Evolutionary conservation across 345 rosid species (phyloP), one percentile per base, ranked within the genome.

Genomic region (Populus nigra): DNA sequence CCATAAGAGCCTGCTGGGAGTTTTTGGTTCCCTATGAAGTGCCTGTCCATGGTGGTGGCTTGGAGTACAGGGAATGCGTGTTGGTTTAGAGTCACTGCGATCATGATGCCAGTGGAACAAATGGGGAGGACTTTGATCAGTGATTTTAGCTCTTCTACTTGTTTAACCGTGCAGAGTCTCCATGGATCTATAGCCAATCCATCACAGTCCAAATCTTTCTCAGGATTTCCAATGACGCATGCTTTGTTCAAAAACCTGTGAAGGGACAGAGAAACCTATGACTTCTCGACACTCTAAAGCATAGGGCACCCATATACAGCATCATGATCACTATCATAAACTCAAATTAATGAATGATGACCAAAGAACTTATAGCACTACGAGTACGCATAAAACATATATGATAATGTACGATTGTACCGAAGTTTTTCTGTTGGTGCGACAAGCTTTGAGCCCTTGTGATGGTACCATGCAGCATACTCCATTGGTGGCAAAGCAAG

Each of bases 111-210:
- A 3, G 91, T 80, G 12, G 92, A 88, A 88, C 91, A 89, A 2
- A 91, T 70, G 1, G 89, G 91, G 16, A 87, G 49, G 35, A 91
- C 75, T 41, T 55, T 85, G 45, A 91, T 77, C 5, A 91, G 76
- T 66, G 88, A 82, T 83, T 91, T 91, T 36, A 91, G 77, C 67
- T 87, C 91, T 76, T 89, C 93, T 12, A 88, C 93, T 87, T 88
- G 91, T 71, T 89, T 86, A 3, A 84, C 74, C 1, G 87, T 87
- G 78, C 90, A 91, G n/a, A 87, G 86, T 63, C 77, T 86, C 93
- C 91, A 87, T 4, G 85, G 83, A 62, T 84, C 76, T 27, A 68
- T 35, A 47, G 88, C 79, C 7, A 43, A 74, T 72, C 83, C 84
- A 36, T 86, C 87, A 12, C 53, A 38, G 15, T 75, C 75, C 55